Evolutionary conservation across 805 yeast genomes (phyloP), one percentile per base, ranked within the genome.

Genomic region (Zygoascus bituminiphila): DNA sequence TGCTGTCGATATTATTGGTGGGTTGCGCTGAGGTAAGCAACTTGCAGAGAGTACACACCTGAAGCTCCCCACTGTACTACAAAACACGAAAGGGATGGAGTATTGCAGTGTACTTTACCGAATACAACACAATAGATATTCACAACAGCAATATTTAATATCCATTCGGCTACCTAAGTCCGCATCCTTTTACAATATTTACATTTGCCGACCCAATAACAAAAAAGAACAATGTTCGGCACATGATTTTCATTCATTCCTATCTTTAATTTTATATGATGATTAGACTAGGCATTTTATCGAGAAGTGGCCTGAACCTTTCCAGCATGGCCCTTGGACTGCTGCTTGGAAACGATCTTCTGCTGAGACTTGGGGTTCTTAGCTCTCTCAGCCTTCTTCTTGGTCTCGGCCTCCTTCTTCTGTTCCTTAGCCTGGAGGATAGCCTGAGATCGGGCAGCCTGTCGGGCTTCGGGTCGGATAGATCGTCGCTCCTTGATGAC

Each of bases 401-500:
- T 79, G 71, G 87, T 93, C 76, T 88, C 91, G 67, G 78, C 86
- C 69, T 83, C 84, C 82, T 87, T 86, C 86, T 71, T 71, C 66
- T 65, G 59, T 58, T 66, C 73, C 69, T 69, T 70, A 48, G 67
- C 72, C 59, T 57, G 62, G 61, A 67, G 83, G 68, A 81, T 77
- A 75, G 93, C 88, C 72, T 80, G 84, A 58, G 87, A 93, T 81
- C 97, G 94, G 72, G 88, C 83, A 66, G 96, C 96, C 82, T 88
- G 86, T 82, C 96, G 93, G 70, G 83, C 89, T 75, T 89, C 94
- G 73, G 98, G 96, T 78, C 88, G 88, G 72, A 79, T 77, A 66
- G 85, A 69, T 79, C 97, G 88, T 84, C 95, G 88, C 81, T 91
- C 96, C 78, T 87, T 91, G 79, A 93, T 93, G 72, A 88, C 83